Base-by-base conservation (phyloP, 202 grass and related monocot genomes). In the Setaria italica region DNA sequence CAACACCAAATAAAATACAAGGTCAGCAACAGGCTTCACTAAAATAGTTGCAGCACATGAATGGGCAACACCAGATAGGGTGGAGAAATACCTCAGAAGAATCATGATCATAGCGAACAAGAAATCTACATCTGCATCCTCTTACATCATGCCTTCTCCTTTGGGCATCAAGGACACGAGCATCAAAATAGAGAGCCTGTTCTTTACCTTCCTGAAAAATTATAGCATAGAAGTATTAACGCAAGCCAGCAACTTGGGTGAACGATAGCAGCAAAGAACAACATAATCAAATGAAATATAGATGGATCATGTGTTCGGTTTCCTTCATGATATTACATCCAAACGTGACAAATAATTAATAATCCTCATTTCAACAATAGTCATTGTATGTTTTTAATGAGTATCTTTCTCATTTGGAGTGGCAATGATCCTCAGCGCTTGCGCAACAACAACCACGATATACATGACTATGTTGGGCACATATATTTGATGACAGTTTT, bases 71-170 rank as follows among this genome's bases (percentile, higher is more conserved):
- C 16, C 42, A 45, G 33, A 58, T 9, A 56, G 72, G 47, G 3
- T 67, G 33, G 82, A 59, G 37, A 76, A 74, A 46, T 87, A 98
- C 97, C 93, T 99, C 97, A 68, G 97, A 94, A 10, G 77, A 78
- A 87, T 99, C 97, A 92, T 99, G 94, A 80, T 91, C 94, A 88
- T 99, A 99, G 35, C 97, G 97, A 64, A 99, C 97, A 59, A 99
- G 88, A 86, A 99, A 99, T 83, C 97, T 96, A 88, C 97, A 99
- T 56, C 97, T 86, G 73, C 97, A 99, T 69, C 97, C 97, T 74
- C 97, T 88, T 34, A 99, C 77, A 76, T 99, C 97, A 90, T 99
- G 97, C 72, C 94, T 92, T 67, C 97, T 88, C 80, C 97, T 92
- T 90, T 99, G 97, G 72, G 92, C 94, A 85, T 99, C 97, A 87